Evolutionary conservation across 1,284 basidiomycete genomes (phyloP).

Genomic region (Ustilago bromivora): DNA sequence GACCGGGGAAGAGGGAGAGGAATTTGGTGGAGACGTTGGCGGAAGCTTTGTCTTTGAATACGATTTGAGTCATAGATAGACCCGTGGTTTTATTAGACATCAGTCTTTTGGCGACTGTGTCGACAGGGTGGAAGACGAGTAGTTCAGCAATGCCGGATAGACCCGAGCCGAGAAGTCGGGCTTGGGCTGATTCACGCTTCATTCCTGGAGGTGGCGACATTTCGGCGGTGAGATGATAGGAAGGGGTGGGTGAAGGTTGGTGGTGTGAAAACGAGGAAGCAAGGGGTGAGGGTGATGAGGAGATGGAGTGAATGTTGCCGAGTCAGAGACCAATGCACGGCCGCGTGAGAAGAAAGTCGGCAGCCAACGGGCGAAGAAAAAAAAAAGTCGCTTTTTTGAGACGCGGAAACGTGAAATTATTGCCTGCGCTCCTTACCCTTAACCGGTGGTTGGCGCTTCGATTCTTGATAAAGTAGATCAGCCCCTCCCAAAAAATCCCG

Average conservation of each 20-base stretch:
- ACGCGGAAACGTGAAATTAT: constrained; percentile 1
- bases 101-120: constrained; percentile 95
- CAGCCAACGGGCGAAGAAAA: background rate
- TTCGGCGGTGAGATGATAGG: background rate
- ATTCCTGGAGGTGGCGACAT: constrained; percentile 62
- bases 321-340: constrained; percentile 5
- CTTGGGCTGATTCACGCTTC: constrained; percentile 82
- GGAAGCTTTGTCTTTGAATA: constrained; percentile 87
- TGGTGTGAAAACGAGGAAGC: constrained; percentile 12
- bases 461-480: constrained; percentile 3
- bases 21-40: constrained; percentile 78
- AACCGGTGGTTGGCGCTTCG: background rate
- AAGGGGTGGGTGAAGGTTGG: background rate
- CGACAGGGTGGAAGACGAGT: constrained; percentile 74
- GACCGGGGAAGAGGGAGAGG: constrained; percentile 93
- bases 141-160: constrained; percentile 89
- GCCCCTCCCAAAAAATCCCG: constrained; percentile 6
- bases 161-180: constrained; percentile 88
- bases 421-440: background rate
- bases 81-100: constrained; percentile 82
- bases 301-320: background rate
- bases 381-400: background rate
- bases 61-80: constrained; percentile 76
- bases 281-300: constrained; percentile 18
- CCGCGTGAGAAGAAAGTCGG: constrained; percentile 3